Conservation (phyloP, 345 rosid species). For the Pistacia vera region DNA sequence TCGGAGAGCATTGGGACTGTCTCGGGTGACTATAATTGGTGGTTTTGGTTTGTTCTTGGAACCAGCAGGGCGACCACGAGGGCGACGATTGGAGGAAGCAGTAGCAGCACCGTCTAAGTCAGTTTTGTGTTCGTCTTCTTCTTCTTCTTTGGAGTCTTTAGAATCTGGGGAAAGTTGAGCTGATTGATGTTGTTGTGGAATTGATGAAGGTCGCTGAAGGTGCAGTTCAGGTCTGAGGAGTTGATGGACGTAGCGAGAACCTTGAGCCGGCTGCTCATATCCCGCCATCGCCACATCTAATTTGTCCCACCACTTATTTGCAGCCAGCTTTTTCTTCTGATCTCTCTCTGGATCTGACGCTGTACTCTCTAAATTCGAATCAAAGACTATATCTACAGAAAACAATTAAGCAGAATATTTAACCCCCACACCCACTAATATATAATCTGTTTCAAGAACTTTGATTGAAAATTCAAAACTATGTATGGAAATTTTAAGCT, state of each 20-base stretch:
- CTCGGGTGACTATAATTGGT: slow-evolving; percentile 70
- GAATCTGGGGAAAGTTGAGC: slow-evolving; percentile 35
- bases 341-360: neutral
- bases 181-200: slow-evolving; percentile 27
- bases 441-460: too few relatives aligned
- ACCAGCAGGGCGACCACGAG: slow-evolving; percentile 82
- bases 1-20: slow-evolving; percentile 76
- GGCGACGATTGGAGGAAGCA: slow-evolving; percentile 51
- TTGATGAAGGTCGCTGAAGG: slow-evolving; percentile 35
- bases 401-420: too few relatives aligned
- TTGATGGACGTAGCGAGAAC: slow-evolving; percentile 44
- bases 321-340: slow-evolving; percentile 34
- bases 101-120: slow-evolving; percentile 11
- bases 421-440: too few relatives aligned
- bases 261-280: slow-evolving; percentile 29
- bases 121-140: slow-evolving; percentile 13
- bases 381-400: too few relatives aligned
- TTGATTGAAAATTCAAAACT: too few relatives aligned
- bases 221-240: slow-evolving; percentile 54
- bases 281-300: slow-evolving; percentile 54
- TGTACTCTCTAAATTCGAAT: too few relatives aligned
- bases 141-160: slow-evolving; percentile 34
- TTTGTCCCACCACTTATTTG: slow-evolving; percentile 50
- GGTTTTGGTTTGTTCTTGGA: slow-evolving; percentile 80
- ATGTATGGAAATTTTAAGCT: too few relatives aligned